Evolutionary conservation across 176 grass and related monocot genomes (phyloP), one percentile per base, ranked within the genome.

Genomic region (Aegilops tauschii): DNA sequence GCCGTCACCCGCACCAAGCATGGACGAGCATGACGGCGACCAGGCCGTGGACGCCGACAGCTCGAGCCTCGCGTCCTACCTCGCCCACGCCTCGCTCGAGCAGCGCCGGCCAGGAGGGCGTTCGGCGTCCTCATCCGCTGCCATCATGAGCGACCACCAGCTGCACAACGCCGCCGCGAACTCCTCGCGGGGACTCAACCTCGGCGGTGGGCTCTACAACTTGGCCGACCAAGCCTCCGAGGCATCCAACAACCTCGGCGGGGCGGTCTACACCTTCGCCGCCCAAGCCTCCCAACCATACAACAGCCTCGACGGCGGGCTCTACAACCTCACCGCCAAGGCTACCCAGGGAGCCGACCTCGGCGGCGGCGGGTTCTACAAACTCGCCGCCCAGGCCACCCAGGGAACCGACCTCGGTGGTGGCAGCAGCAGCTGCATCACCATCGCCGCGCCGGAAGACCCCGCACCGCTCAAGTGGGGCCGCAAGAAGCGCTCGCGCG

Each of bases 391-490:
- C 4, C 44, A 13, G 11, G 49, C 49, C 13, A 4, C 14, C 4
- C 13, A 16, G 49, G 49, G 14, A 17, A 12, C 4, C 49, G 49
- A 17, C 49, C 14, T 52, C 14, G 14, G 8, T 14, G 50, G 27
- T 34, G 16, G 58, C 65, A 49, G 52, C 6, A 3, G 18, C 18
- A 1, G 54, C 54, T 3, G 5, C 52, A 56, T 20, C 30, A 28
- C 50, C 18, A 58, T 58, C 30, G 44, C 62, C 9, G 36, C 44
- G 9, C 32, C 61, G 47, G 87, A 65, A 31, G 77, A 17, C 5
- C 40, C 91, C 27, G 16, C 92, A 18, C 85, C 88, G 8, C 89
- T 97, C 34, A 93, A 88, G 83, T 97, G 95, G 89, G 93, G 95
- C 6, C 91, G 93, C 14, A 93, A 92, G 70, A 95, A 95, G 87